Evolutionary conservation across 805 yeast genomes (phyloP).

Genomic region (Kodamaea sagamina): DNA sequence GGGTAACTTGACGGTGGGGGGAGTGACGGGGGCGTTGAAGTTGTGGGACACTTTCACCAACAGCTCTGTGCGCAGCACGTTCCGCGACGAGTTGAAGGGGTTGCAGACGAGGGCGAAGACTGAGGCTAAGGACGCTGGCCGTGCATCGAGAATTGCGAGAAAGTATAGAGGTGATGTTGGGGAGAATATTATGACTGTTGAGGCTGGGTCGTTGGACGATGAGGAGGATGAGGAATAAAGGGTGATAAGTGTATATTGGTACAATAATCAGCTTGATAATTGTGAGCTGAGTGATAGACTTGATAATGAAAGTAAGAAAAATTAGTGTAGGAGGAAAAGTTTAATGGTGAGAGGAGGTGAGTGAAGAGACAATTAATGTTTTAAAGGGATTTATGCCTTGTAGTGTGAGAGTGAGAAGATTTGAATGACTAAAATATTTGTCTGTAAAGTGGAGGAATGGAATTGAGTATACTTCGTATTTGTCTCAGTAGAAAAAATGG

Average conservation of each 20-base stretch:
- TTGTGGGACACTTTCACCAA: slow-evolving; percentile 92
- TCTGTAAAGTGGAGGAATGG: too few relatives aligned
- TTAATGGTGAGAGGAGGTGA: too few relatives aligned
- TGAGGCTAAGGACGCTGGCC: slow-evolving; percentile 56
- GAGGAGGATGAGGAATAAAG: slow-evolving; percentile 51
- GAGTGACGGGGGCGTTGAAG: slow-evolving; percentile 79
- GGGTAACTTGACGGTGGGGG: slow-evolving; percentile 85
- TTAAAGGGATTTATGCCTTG: too few relatives aligned
- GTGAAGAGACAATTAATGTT: too few relatives aligned
- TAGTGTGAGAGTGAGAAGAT: too few relatives aligned
- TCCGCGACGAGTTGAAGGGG: slow-evolving; percentile 56
- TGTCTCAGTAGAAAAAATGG: too few relatives aligned
- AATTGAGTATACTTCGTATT: too few relatives aligned
- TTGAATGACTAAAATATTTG: too few relatives aligned
- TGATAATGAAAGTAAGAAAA: too few relatives aligned
- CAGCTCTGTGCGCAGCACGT: slow-evolving; percentile 68
- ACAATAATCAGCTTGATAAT: too few relatives aligned
- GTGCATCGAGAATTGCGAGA: slow-evolving; percentile 73
- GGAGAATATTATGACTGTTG: slow-evolving; percentile 64
- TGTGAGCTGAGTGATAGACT: too few relatives aligned
- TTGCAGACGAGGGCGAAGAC: slow-evolving; percentile 59
- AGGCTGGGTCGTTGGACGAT: slow-evolving; percentile 55
- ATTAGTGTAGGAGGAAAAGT: too few relatives aligned
- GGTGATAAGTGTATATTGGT: slow-evolving; percentile 14
- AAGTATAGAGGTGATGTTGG: slow-evolving; percentile 54